Evolutionary conservation across 768 basidiomycete species (phyloP).

Genomic region (Postia placenta): DNA sequence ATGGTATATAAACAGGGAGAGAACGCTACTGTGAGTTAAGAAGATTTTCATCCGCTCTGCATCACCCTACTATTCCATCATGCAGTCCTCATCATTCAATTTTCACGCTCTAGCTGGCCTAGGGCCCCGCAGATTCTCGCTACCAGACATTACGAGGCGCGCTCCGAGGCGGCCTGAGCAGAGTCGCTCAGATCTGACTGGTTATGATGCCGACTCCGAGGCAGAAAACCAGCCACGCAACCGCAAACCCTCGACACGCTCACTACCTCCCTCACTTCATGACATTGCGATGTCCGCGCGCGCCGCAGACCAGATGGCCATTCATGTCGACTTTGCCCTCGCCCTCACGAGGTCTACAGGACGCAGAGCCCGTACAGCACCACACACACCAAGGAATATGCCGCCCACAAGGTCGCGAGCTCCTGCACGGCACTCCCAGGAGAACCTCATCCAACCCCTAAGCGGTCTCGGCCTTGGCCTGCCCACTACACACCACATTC

Average conservation of each 20-base stretch:
- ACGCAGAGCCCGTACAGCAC: neutral
- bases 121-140: neutral
- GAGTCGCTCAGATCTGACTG: neutral
- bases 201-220: neutral
- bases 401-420: too few species aligned
- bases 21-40: too few species aligned
- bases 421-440: neutral
- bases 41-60: too few species aligned
- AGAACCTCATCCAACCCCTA: neutral
- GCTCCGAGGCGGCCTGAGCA: neutral
- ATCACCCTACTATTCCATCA: too few species aligned
- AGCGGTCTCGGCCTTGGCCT: neutral
- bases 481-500: neutral
- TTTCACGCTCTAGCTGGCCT: neutral
- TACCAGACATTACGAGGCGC: neutral
- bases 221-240: neutral
- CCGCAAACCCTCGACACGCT: neutral
- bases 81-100: neutral
- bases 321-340: neutral
- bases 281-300: neutral
- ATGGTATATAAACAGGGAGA: too few species aligned
- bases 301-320: neutral
- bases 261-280: neutral
- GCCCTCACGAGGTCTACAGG: neutral
- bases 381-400: neutral